Base-by-base conservation (phyloP, 1,139 yeast species). In the Blastobotrys elegans region DNA sequence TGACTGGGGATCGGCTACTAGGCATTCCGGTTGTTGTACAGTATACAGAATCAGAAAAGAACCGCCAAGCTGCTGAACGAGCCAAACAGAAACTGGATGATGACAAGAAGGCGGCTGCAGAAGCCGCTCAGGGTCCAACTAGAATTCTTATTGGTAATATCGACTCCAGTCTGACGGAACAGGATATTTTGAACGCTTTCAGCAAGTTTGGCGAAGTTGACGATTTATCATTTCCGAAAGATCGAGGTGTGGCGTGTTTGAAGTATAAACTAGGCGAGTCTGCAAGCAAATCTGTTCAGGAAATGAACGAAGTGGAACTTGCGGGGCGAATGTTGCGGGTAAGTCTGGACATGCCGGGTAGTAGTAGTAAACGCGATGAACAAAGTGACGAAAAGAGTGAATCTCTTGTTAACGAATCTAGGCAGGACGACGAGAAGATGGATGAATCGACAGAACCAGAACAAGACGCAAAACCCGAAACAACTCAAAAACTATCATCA, bases 21-120 rank as follows among this genome's bases (percentile, higher is more conserved):
- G 71, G 70, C 7, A 63, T 68, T 32, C 71, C 71, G 2, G 60
- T 67, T 17, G 59, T 67, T 47, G 70, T 65, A 8, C 66, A 66
- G 50, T 55, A 57, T 22, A 66, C 71, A 2, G 71, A 67, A 49
- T 60, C 71, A 10, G 71, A 67, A 44, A 66, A 66, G 49, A 65
- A 65, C 46, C 48, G 68, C 22, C 64, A 61, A 44, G 68, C 68
- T 5, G 35, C 52, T 24, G 61, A 45, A 7, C 41, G 39, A 10
- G 39, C 40, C 24, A 24, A 21, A 27, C 17, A 18, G 30, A 38
- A 20, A 14, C 20, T 21, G 16, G 32, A 17, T 6, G 40, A 26
- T 24, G 40, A 26, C 24, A 4, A 24, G 7, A 4, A 24, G 7
- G 36, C 38, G 10, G 34, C 7, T 26, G 17, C 31, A 5, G 29